Evolutionary conservation across 768 basidiomycete species (phyloP).

Genomic region (Boletus pseudo-olivaceus): DNA sequence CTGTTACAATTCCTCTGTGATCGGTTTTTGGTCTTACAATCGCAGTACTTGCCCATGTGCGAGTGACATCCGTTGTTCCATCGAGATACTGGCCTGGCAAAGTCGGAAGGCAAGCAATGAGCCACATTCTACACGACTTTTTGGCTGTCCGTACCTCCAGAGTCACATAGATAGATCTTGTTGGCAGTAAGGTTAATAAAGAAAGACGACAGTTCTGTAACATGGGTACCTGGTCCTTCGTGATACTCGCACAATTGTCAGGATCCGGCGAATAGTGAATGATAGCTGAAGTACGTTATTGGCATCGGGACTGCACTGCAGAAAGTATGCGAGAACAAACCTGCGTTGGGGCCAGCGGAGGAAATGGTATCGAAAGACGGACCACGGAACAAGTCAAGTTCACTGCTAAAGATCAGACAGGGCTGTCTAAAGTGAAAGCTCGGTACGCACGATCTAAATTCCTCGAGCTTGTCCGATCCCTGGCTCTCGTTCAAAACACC

Average conservation of each 20-base stretch:
- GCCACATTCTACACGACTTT: not conserved
- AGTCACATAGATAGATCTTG: conserved; percentile 78
- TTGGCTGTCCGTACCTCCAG: conserved; percentile 54
- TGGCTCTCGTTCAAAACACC: conserved; percentile 70
- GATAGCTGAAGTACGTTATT: conserved; percentile 52
- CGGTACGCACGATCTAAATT: conserved; percentile 71
- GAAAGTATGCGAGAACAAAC: conserved; percentile 38
- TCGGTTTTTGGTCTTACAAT: not conserved
- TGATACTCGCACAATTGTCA: conserved; percentile 67
- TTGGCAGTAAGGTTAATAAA: conserved; percentile 37
- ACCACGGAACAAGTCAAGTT: conserved; percentile 77
- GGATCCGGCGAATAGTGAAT: conserved; percentile 90
- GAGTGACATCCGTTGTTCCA: conserved; percentile 93
- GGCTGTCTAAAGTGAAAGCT: not conserved
- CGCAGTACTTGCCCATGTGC: conserved; percentile 66
- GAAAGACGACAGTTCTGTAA: not conserved
- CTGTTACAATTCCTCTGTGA: conserved; percentile 32
- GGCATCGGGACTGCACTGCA: not conserved
- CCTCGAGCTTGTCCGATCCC: conserved; percentile 74
- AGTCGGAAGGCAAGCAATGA: not conserved
- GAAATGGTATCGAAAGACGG: conserved; percentile 93
- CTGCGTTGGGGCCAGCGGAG: conserved; percentile 87
- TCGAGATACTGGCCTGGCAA: conserved; percentile 75
- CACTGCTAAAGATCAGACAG: conserved; percentile 39
- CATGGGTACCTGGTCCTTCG: conserved; percentile 59